These are phyloP conservation scores for Rhizopus sp. DNA, from an alignment of 371 early-diverging fungal species.

Conservation along the genomic window DNA sequence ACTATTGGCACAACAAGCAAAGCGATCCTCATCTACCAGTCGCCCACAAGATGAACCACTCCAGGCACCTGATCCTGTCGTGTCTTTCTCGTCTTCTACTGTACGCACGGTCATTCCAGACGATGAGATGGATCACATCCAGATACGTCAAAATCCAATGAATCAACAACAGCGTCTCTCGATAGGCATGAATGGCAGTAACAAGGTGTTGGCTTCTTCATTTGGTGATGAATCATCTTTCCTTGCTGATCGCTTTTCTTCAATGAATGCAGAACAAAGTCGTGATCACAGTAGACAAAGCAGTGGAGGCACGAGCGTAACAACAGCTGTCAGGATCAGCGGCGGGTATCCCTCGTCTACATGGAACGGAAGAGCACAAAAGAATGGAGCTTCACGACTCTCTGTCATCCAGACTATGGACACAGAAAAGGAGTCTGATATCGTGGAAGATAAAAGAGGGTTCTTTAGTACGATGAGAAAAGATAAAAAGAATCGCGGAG, in stretches of 20 bases:
- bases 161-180: background rate
- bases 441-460: conserved; percentile 8
- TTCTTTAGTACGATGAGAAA: conserved; percentile 30
- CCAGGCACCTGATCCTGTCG: conserved; percentile 22
- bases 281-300: conserved; percentile 22
- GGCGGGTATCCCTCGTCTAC: conserved; percentile 17
- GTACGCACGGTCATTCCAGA: conserved; percentile 22
- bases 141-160: conserved; percentile 16
- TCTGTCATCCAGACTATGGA: conserved; percentile 13
- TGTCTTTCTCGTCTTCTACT: conserved; percentile 31
- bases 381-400: background rate
- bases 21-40: conserved; percentile 8
- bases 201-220: conserved; percentile 12
- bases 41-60: conserved; percentile 3
- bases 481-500: conserved; percentile 20
- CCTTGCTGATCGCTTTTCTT: conserved; percentile 8
- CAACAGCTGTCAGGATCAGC: conserved; percentile 22
- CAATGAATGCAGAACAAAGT: conserved; percentile 8
- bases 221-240: conserved; percentile 3
- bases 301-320: conserved; percentile 21
- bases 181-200: conserved; percentile 11
- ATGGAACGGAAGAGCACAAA: conserved; percentile 20
- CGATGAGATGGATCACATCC: conserved; percentile 1
- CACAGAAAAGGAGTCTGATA: background rate
- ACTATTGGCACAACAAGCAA: conserved; percentile 15